A percentile compares a stretch with the other conserved stretches of the same genome.
Evolutionary conservation across 306 rosid genomes (phyloP).

Genomic region (Cucurbita argyrosperma): DNA sequence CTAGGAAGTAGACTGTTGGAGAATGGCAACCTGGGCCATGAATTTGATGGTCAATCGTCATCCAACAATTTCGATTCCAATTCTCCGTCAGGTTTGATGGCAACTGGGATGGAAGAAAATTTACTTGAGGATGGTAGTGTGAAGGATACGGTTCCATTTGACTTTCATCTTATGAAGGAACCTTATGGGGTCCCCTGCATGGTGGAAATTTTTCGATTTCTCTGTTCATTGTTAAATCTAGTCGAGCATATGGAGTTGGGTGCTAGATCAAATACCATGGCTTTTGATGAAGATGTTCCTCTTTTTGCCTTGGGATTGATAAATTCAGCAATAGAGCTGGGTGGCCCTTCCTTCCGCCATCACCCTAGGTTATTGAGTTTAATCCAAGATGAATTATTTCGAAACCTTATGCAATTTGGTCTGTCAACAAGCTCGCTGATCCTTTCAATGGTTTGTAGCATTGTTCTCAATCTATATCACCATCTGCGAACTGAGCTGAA

Average conservation of each 20-base stretch:
- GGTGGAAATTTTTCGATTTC: slow-evolving; percentile 89
- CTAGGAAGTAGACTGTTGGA: slow-evolving; percentile 59
- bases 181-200: slow-evolving; percentile 97
- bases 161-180: slow-evolving; percentile 65
- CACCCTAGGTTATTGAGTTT: slow-evolving; percentile 36
- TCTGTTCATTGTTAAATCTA: slow-evolving; percentile 75
- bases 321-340: slow-evolving; percentile 84
- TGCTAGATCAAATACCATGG: slow-evolving; percentile 58
- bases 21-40: slow-evolving; percentile 64
- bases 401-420: slow-evolving; percentile 27
- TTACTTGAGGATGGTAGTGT: slow-evolving; percentile 27
- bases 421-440: slow-evolving; percentile 64
- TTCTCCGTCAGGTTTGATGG: slow-evolving; percentile 33
- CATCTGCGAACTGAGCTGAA: slow-evolving; percentile 74
- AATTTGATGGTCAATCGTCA: slow-evolving; percentile 44
- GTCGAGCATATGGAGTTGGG: slow-evolving; percentile 60
- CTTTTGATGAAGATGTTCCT: slow-evolving; percentile 92
- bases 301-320: slow-evolving; percentile 82
- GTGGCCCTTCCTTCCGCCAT: slow-evolving; percentile 66
- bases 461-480: slow-evolving; percentile 75
- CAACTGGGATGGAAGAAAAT: slow-evolving; percentile 46
- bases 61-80: slow-evolving; percentile 29
- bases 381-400: slow-evolving; percentile 38
- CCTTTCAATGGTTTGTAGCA: slow-evolving; percentile 76
- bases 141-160: slow-evolving; percentile 55